These are phyloP conservation scores for Fusarium torreyae DNA, from an alignment of 2,329 filamentous ascomycete species.

Conservation along the genomic window DNA sequence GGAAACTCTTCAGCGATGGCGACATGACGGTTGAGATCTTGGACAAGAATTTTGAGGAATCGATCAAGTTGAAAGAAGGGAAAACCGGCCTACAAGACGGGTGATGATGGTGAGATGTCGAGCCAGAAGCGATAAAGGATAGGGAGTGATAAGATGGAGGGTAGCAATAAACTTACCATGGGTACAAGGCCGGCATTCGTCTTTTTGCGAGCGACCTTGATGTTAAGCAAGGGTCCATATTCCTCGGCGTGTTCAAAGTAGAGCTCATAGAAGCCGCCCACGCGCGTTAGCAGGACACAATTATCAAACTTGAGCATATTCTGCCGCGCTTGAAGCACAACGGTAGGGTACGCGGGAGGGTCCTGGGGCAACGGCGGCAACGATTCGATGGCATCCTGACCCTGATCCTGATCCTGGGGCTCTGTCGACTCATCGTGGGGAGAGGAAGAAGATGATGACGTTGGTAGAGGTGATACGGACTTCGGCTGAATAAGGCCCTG, in stretches of 20 bases:
- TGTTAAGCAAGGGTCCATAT: constrained; percentile 85
- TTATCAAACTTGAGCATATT: constrained; percentile 94
- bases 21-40: constrained; percentile 91
- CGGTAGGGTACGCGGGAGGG: constrained; percentile 81
- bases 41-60: constrained; percentile 92
- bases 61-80: constrained; percentile 93
- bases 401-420: neutral
- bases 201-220: constrained; percentile 88
- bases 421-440: constrained; percentile 31
- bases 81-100: constrained; percentile 80
- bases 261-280: constrained; percentile 97
- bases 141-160: constrained; percentile 18
- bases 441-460: constrained; percentile 38
- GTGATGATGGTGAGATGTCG: constrained; percentile 37
- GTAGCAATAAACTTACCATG: constrained; percentile 74
- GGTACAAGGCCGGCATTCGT: constrained; percentile 84
- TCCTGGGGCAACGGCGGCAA: constrained; percentile 57
- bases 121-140: constrained; percentile 11
- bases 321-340: constrained; percentile 86
- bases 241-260: constrained; percentile 97
- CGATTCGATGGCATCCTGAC: constrained; percentile 38
- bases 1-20: constrained; percentile 95
- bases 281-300: constrained; percentile 90
- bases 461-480: constrained; percentile 31
- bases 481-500: constrained; percentile 62